Evolutionary conservation across 2,329 filamentous ascomycete genomes (phyloP).

Genomic region (Zopfia rhizophila): DNA sequence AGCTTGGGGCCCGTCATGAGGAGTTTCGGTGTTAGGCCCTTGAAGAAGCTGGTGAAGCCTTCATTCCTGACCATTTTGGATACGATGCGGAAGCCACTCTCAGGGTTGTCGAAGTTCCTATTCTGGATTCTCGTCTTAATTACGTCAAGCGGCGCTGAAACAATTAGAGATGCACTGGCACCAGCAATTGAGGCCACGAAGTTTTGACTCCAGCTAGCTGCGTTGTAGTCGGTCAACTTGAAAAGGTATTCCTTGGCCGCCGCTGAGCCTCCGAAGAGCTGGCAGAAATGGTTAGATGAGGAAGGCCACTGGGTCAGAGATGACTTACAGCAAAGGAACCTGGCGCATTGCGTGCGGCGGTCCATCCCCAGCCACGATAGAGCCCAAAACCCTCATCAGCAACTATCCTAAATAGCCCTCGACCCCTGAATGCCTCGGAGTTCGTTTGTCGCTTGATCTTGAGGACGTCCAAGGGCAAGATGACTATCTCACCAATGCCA

Average conservation of each 20-base stretch:
- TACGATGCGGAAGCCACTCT: constrained; percentile 91
- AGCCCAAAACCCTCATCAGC: constrained; percentile 94
- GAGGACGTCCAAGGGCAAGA: constrained; percentile 93
- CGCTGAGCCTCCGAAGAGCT: constrained; percentile 96
- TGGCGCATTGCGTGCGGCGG: constrained; percentile 93
- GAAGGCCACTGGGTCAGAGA: neutral
- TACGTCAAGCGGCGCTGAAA: constrained; percentile 95
- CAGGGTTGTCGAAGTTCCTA: constrained; percentile 97
- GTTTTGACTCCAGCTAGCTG: constrained; percentile 93
- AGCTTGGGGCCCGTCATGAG: constrained; percentile 99
- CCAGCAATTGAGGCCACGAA: constrained; percentile 96
- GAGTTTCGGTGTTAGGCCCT: constrained; percentile 95
- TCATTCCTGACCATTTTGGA: constrained; percentile 94
- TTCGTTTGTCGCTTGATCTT: constrained; percentile 99
- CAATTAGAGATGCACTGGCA: constrained; percentile 92
- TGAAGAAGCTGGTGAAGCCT: constrained; percentile 90
- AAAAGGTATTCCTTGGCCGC: constrained; percentile 98
- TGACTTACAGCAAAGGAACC: constrained; percentile 90
- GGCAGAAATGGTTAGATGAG: constrained; percentile 30
- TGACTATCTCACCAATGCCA: constrained; percentile 95
- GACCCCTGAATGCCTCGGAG: constrained; percentile 95
- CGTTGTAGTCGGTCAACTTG: constrained; percentile 92
- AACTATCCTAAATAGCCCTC: constrained; percentile 89
- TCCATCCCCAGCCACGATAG: constrained; percentile 98
- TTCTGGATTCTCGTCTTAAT: constrained; percentile 99